Base-by-base conservation (phyloP, 176 grass and related monocot genomes). In the Stipa capillata region DNA sequence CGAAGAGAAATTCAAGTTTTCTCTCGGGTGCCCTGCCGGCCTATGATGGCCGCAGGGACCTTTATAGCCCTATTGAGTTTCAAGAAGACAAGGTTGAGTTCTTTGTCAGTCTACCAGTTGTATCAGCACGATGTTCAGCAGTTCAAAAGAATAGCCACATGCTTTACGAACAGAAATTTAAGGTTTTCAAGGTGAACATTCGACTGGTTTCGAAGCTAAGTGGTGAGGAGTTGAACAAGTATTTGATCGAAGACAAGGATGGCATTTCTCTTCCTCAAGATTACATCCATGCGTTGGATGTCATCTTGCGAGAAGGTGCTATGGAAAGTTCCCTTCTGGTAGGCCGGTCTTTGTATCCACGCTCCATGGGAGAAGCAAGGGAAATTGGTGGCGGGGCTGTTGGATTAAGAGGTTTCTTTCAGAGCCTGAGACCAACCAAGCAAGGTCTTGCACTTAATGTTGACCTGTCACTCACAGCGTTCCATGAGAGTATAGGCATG, bases 381-480 rank as follows among this genome's bases (percentile, higher is more conserved):
- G 91, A 88, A 17, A 86, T 97, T 58, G 91, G 94, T 67, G 91
- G 94, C 47, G 94, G 94, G 14, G 89, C 86, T 90, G 84, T 94
- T 69, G 91, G 79, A 72, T 88, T 97, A 74, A 84, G 86, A 76
- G 94, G 94, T 35, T 97, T 94, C 71, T 97, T 94, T 71, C 94
- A 97, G 55, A 97, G 94, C 27, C 69, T 97, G 34, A 90, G 87
- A 62, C 85, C 94, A 7, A 92, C 91, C 5, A 91, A 94, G 76
- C 94, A 97, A 92, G 94, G 94, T 80, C 85, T 97, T 43, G 88
- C 94, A 8, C 94, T 97, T 51, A 97, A 97, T 84, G 89, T 97
- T 78, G 91, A 97, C 60, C 93, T 97, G 59, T 91, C 89, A 34
- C 89, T 94, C 44, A 84, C 66, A n/a, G 89, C 94, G 5, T 97